These are phyloP conservation scores for Xylariales sp. DNA, from an alignment of 2,329 filamentous ascomycete genomes.

Conservation along the genomic window DNA sequence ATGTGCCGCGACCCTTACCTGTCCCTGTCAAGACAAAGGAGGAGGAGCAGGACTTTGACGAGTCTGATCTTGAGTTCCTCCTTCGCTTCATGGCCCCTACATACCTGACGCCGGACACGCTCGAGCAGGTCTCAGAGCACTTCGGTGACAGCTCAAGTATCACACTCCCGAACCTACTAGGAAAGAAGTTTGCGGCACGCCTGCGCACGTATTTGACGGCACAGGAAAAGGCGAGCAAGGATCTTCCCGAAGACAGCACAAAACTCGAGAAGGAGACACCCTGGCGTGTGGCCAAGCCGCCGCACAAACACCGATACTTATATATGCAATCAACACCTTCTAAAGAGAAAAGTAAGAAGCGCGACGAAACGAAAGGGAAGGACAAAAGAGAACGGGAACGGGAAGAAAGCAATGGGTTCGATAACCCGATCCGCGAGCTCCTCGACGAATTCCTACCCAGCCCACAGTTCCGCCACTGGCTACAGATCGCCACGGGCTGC, in stretches of 20 bases:
- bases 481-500: constrained; percentile 83
- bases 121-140: constrained; percentile 81
- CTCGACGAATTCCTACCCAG: constrained; percentile 87
- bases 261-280: constrained; percentile 68
- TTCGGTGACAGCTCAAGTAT: constrained; percentile 89
- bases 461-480: constrained; percentile 87
- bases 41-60: constrained; percentile 73
- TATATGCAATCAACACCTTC: constrained; percentile 73
- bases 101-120: constrained; percentile 91
- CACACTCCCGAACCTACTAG: constrained; percentile 81
- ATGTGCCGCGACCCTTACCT: constrained; percentile 76
- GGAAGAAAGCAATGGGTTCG: constrained; percentile 50
- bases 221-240: constrained; percentile 62
- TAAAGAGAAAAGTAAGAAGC: constrained; percentile 48
- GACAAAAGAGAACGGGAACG: constrained; percentile 30
- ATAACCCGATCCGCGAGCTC: constrained; percentile 78
- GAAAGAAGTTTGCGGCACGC: constrained; percentile 77
- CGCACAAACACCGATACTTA: constrained; percentile 94
- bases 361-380: constrained; percentile 38
- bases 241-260: constrained; percentile 59
- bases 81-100: constrained; percentile 90
- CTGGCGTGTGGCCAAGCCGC: constrained; percentile 85
- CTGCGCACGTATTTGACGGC: constrained; percentile 78
- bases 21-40: constrained; percentile 65
- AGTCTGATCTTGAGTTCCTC: constrained; percentile 87